Conservation (phyloP, 2,329 filamentous ascomycete genomes). For the Chaetomiaceae sp. region DNA sequence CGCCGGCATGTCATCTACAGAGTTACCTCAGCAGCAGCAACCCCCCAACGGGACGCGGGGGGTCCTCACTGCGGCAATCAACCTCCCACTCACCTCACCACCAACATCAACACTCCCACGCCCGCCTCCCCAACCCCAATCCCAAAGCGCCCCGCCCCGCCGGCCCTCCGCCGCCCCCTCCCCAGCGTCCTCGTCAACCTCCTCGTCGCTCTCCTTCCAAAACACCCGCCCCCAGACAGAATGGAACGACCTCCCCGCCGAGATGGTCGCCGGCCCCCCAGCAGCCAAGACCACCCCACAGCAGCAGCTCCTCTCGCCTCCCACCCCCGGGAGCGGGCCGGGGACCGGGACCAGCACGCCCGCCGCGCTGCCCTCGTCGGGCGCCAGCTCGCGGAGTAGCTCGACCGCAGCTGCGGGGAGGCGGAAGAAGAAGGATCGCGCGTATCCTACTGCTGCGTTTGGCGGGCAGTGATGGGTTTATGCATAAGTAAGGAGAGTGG, state of each 20-base stretch:
- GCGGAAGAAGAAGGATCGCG: conserved; percentile 54
- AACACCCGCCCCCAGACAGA: conserved; percentile 54
- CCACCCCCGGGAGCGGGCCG: neutral
- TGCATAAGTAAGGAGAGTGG: too few species aligned
- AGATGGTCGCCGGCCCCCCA: conserved; percentile 41
- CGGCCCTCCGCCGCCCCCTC: conserved; percentile 4
- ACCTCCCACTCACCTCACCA: conserved; percentile 12
- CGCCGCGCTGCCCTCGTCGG: conserved; percentile 33
- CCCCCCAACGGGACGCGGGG: neutral
- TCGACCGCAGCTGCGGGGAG: conserved; percentile 40
- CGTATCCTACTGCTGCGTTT: conserved; percentile 60
- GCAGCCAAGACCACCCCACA: neutral
- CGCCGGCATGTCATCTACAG: too few species aligned
- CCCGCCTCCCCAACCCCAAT: neutral
- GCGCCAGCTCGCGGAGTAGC: conserved; percentile 52
- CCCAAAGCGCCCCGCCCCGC: conserved; percentile 4
- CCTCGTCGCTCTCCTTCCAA: conserved; percentile 47
- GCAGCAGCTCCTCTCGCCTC: neutral
- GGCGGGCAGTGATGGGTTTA: conserved; percentile 27
- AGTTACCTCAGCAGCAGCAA: neutral
- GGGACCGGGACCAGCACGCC: neutral
- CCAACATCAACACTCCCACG: conserved; percentile 11
- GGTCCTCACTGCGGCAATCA: conserved; percentile 21
- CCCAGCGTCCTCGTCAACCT: conserved; percentile 17
- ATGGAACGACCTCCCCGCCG: conserved; percentile 61